Evolutionary conservation across 495 filamentous ascomycete genomes (phyloP), one percentile per base, ranked within the genome.

Genomic region (Talaromyces adpressus): DNA sequence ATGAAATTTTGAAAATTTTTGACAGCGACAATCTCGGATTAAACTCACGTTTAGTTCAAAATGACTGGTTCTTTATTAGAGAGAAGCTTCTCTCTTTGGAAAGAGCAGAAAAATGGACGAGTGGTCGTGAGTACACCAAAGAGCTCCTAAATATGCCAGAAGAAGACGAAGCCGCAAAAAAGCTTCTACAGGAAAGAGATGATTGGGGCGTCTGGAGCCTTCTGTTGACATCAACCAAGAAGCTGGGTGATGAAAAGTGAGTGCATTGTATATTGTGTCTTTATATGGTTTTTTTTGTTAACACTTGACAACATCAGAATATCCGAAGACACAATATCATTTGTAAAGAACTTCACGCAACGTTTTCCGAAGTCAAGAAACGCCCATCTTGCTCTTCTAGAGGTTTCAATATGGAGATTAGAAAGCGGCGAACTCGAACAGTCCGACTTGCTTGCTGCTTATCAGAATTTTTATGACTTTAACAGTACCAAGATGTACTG

Each of bases 171-270:
- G 77, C 76, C 16, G 63, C 69, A 25, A 36, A 49, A 14, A 51
- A 27, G 11, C 29, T 52, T 30, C 68, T 79, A 20, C 75, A 77
- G 30, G 73, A 78, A 65, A 79, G 76, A 53, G 83, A 86, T 69
- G 82, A 86, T 61, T 86, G 84, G 82, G 75, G 70, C 53, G 74
- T 84, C 32, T 87, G 85, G 85, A 74, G 79, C n/a, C 69, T 78
- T 47, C 64, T 80, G 45, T 61, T 77, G 34, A 39, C 62, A 27
- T 67, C 72, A 4, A 64, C 69, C n/a, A 66, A 66, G 23, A 65
- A 73, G 30, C 66, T 76, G 27, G 66, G 74, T 57, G 69, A 47
- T 20, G 53, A 70, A 64, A 73, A 72, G 78, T 81, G 69, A 29
- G 77, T 20, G 18, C 18, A 7, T 49, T 20, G n/a, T 3, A 20